phyloP scores from a whole-genome alignment of 1,284 basidiomycete species.

The Cryptococcus amylolentus region DNA sequence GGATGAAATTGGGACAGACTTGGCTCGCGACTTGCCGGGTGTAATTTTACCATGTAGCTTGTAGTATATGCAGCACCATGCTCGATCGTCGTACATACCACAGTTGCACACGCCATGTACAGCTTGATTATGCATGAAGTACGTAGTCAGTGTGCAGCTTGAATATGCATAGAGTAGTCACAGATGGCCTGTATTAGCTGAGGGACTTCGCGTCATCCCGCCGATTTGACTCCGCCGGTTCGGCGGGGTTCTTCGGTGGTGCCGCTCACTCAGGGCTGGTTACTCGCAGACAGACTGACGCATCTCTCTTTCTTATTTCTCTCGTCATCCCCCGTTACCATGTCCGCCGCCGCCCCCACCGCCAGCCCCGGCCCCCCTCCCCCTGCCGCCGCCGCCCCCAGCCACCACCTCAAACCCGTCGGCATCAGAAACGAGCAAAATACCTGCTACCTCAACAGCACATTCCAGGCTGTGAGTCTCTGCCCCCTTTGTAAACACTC shows the following conservation, averaged over 20 bases:
- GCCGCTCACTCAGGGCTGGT: neutral
- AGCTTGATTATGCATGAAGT: neutral
- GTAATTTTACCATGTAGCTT: no score
- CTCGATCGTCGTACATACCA: neutral
- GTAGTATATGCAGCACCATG: no score
- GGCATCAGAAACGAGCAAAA: slow-evolving; percentile 83
- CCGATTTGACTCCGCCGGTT: neutral
- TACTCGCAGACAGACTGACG: neutral
- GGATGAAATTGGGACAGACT: no score
- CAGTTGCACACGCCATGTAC: neutral
- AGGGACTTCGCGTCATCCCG: neutral
- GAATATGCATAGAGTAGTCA: neutral
- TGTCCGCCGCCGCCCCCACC: neutral
- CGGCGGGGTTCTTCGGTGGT: neutral
- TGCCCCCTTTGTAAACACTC: neutral
- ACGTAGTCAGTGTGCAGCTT: no score
- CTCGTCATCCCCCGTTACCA: neutral
- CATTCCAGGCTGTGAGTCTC: slow-evolving; percentile 60
- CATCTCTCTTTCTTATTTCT: neutral
- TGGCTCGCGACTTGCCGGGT: no score
- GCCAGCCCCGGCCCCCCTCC: neutral
- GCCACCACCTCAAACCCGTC: slow-evolving; percentile 33
- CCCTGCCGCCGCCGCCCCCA: neutral
- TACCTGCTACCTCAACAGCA: slow-evolving; percentile 90
- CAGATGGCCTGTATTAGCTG: neutral